Base-by-base conservation (phyloP, 169 alveolate genomes). In the Eimeria brunetti region DNA sequence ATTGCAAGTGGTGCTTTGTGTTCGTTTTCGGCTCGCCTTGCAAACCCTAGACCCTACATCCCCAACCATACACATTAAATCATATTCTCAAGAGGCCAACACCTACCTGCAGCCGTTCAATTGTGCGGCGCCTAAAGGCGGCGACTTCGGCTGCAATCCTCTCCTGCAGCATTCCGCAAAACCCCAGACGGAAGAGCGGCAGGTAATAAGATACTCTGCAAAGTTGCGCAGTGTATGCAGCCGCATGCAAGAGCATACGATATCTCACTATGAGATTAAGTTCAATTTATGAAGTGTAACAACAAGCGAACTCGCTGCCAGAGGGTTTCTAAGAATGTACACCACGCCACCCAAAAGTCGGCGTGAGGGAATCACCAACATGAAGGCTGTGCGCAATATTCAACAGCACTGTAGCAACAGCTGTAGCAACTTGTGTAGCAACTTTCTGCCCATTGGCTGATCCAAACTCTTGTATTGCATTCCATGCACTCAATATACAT, bases 111-210 rank as follows among this genome's bases (percentile, higher is more conserved):
- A 85, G 58, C 36, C 91, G 91, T 46, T 53, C 46, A 24, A 60
- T 78, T 24, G 91, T 85, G 80, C 91, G 75, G 36, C 91, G 75
- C 78, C 91, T 30, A 53, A 85, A 85, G 91, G 91, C 91, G 14
- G 49, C 64, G 22, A 85, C 80, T 46, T 85, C 91, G 33, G 91
- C 80, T 58, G 78, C 80, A 27, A 60, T 85, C 38, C 78, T 33
- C 81, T 85, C 91, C 91, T 85, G 78, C 53, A 85, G 51, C 80
- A 69, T 51, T 69, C 11, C n/a, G 80, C 80, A 69, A 14, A 69
- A 36, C 16, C 22, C 30, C 80, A 69, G 51, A 69, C 18, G 80
- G 33, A 4, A 69, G 51, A 46, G 51, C n/a, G 7, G 51, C 22
- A 22, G 12, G 51, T 69, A 11, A 67, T 38, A 30, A 69, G n/a